Percentiles rank a stretch among this genome's conserved stretches.
Evolutionary conservation across 352 stramenopile genomes (phyloP).

Genomic region (Aphanomyces astaci): DNA sequence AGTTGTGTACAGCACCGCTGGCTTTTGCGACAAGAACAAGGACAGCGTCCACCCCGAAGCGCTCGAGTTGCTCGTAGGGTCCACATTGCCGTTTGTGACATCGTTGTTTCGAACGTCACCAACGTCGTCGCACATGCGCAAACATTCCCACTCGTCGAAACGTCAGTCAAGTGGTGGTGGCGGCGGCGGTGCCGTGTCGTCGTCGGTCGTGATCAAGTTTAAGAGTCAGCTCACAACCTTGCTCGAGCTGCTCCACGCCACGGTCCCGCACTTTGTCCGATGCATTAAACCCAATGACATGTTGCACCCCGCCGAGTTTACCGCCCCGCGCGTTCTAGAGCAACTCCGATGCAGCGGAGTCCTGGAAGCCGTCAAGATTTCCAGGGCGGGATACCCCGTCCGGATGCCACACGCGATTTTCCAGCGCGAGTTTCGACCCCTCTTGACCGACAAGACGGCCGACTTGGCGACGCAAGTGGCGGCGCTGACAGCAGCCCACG

Average conservation of each 20-base stretch:
- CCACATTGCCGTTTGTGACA: conserved; percentile 52
- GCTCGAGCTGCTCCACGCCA: conserved; percentile 91
- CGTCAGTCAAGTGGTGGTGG: conserved; percentile 22
- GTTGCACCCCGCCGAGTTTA: conserved; percentile 52
- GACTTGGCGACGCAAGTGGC: conserved; percentile 43
- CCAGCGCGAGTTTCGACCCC: conserved; percentile 66
- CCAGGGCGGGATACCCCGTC: conserved; percentile 87
- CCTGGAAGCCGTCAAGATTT: conserved; percentile 86
- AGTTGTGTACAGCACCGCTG: conserved; percentile 70
- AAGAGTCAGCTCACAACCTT: conserved; percentile 88
- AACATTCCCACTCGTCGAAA: too few species aligned
- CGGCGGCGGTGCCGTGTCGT: conserved; percentile 44
- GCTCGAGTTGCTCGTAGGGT: conserved; percentile 60
- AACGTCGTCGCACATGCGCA: too few species aligned
- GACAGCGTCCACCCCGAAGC: conserved; percentile 81
- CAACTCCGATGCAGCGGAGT: conserved; percentile 83
- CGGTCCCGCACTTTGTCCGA: conserved; percentile 88
- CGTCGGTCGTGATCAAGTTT: conserved; percentile 87
- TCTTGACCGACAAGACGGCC: not conserved
- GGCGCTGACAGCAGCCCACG: conserved; percentile 45
- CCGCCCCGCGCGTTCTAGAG: conserved; percentile 58
- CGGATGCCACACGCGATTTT: conserved; percentile 91
- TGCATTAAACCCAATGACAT: conserved; percentile 85
- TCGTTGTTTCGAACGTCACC: conserved; percentile 42
- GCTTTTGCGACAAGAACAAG: conserved; percentile 87